phyloP scores from a whole-genome alignment of 225 moss, liverwort and hornwort species.

The Bryum argenteum region DNA sequence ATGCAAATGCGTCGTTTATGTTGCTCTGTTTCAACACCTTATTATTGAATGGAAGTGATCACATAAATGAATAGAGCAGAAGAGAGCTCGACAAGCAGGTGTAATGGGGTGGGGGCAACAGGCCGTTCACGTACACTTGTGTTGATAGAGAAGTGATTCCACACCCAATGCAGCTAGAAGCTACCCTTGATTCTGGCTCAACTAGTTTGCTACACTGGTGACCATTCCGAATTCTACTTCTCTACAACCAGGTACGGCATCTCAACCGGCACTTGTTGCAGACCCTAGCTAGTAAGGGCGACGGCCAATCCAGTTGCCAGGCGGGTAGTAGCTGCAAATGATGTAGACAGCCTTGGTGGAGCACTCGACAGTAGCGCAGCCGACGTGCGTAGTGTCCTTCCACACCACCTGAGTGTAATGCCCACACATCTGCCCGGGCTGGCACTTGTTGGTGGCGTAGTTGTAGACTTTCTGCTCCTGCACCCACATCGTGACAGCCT shows the following conservation, averaged over 20 bases:
- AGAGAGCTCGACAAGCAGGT: background rate
- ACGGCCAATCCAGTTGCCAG: constrained; percentile 45
- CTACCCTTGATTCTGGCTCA: background rate
- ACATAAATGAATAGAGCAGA: background rate
- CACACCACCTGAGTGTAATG: constrained; percentile 79
- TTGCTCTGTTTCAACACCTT: no score
- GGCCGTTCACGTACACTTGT: constrained; percentile 33
- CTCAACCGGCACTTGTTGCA: constrained; percentile 22
- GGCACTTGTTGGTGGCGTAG: constrained; percentile 45
- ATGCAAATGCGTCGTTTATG: no score
- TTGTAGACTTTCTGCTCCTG: constrained; percentile 34
- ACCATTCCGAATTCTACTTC: constrained; percentile 6
- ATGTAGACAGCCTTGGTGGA: constrained; percentile 40
- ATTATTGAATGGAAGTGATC: no score
- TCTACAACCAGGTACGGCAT: constrained; percentile 10
- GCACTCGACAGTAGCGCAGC: constrained; percentile 60
- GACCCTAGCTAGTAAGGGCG: constrained; percentile 38
- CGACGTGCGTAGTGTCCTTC: constrained; percentile 40
- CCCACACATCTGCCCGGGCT: constrained; percentile 41
- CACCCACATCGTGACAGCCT: constrained; percentile 50
- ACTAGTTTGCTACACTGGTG: background rate
- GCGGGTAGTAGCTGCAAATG: constrained; percentile 68
- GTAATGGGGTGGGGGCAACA: constrained; percentile 3
- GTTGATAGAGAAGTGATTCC: constrained; percentile 21
- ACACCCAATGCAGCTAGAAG: background rate